phyloP scores from a whole-genome alignment of 2,329 filamentous ascomycete genomes.

The Colletotrichum sojae region DNA sequence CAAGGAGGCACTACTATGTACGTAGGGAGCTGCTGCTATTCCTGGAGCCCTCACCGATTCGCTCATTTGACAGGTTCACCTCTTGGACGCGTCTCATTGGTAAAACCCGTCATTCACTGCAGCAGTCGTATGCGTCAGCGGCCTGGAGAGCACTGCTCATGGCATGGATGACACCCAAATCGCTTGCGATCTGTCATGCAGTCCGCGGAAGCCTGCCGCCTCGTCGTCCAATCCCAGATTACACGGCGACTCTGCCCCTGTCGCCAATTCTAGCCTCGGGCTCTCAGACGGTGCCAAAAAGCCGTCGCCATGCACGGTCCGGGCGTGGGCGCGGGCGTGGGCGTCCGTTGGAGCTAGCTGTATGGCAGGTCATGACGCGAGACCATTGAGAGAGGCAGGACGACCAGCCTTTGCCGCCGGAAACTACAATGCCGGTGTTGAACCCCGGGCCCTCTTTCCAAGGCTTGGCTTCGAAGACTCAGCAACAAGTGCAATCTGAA shows the following conservation, averaged over 20 bases:
- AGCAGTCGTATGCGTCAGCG: conserved; percentile 6
- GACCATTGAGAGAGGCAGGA: too few species aligned
- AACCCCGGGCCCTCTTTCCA: not conserved
- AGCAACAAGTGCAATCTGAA: conserved; percentile 10
- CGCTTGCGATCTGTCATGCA: conserved; percentile 14
- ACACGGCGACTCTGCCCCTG: conserved; percentile 5
- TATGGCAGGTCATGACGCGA: too few species aligned
- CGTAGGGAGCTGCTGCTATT: conserved; percentile 14
- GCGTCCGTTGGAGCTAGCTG: too few species aligned
- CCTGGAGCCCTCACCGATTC: conserved; percentile 7
- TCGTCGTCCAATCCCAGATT: conserved; percentile 18
- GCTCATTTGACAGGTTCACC: not conserved
- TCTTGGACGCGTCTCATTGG: not conserved
- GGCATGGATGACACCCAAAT: not conserved
- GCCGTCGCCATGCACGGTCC: not conserved
- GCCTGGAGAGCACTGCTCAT: not conserved
- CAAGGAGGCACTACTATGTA: not conserved
- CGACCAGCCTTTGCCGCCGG: not conserved
- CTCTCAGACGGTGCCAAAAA: not conserved
- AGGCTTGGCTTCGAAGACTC: not conserved
- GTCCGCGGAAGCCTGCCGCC: conserved; percentile 22
- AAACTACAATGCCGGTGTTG: not conserved
- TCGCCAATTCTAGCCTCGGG: not conserved
- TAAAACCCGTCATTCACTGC: not conserved
- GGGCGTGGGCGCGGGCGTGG: too few species aligned